A percentile compares a stretch with the other conserved stretches of the same genome.
Evolutionary conservation across 1,139 yeast species (phyloP).

Genomic region (Wickerhamiella infanticola): DNA sequence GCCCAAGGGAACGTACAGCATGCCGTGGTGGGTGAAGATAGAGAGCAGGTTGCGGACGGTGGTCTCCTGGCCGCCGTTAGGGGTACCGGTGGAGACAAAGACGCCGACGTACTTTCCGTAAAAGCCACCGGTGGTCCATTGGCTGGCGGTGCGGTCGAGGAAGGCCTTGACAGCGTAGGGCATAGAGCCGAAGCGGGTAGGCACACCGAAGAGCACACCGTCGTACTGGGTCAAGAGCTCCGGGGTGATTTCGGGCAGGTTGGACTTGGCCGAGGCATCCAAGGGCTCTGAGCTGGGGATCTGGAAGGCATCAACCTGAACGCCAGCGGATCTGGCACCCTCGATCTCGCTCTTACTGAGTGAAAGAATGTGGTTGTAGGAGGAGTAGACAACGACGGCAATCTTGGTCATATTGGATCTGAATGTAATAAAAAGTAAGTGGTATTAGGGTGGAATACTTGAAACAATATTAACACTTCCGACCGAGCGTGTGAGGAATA

Average conservation of each 20-base stretch:
- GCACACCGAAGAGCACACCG: constrained; percentile 47
- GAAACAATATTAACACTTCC: too few relatives aligned
- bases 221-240: constrained; percentile 34
- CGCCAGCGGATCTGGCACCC: constrained; percentile 46
- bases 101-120: constrained; percentile 43
- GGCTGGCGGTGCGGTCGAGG: constrained; percentile 45
- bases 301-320: constrained; percentile 42
- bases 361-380: constrained; percentile 44
- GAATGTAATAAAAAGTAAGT: not conserved
- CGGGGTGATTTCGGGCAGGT: constrained; percentile 36
- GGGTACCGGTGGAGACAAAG: constrained; percentile 42
- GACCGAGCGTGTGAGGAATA: too few relatives aligned
- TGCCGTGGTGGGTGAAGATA: constrained; percentile 44
- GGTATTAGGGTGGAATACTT: not conserved
- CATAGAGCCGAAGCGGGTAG: constrained; percentile 46
- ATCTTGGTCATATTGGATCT: constrained; percentile 26
- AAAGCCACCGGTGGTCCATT: constrained; percentile 45
- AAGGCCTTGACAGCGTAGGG: constrained; percentile 52
- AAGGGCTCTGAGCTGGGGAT: constrained; percentile 42
- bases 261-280: constrained; percentile 34
- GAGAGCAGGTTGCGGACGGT: constrained; percentile 37
- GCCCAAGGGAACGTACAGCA: constrained; percentile 47
- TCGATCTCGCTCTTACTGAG: constrained; percentile 41
- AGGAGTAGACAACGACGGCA: constrained; percentile 42
- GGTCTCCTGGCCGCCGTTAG: constrained; percentile 53